phyloP scores from a whole-genome alignment of 345 rosid species.

The Gossypium ekmanianum region DNA sequence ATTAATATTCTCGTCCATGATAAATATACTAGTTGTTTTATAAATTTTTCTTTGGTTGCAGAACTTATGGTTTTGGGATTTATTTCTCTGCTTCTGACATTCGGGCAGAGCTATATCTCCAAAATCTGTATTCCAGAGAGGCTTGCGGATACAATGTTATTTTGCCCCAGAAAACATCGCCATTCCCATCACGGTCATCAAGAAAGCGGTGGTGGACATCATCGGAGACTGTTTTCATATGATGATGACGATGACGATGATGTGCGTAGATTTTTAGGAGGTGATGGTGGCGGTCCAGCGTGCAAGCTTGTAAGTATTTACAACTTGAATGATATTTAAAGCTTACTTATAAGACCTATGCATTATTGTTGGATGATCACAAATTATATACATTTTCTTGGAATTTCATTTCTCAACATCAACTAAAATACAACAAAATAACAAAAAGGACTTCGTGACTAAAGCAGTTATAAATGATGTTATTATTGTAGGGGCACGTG shows the following conservation, averaged over 20 bases:
- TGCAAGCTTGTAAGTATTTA: constrained; percentile 32
- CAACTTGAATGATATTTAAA: neutral
- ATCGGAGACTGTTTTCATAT: constrained; percentile 40
- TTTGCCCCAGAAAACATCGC: constrained; percentile 41
- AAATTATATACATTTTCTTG: no score
- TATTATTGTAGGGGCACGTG: constrained; percentile 55
- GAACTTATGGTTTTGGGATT: constrained; percentile 97
- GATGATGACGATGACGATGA: neutral
- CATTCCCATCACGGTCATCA: neutral
- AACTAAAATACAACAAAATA: no score
- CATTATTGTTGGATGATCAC: no score
- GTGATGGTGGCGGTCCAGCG: constrained; percentile 19
- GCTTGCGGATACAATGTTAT: constrained; percentile 70
- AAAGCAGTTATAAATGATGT: constrained; percentile 10
- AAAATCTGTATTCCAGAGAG: constrained; percentile 50
- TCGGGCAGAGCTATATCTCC: constrained; percentile 74
- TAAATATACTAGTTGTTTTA: neutral
- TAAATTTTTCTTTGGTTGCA: constrained; percentile 19
- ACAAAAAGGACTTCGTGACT: neutral
- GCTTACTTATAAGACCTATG: no score
- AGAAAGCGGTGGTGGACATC: constrained; percentile 14
- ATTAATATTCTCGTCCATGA: neutral
- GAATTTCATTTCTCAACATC: no score
- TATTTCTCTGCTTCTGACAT: constrained; percentile 76
- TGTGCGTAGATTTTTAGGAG: constrained; percentile 41